A percentile compares a stretch with the other conserved stretches of the same genome.
phyloP scores from a whole-genome alignment of 805 yeast species.

The Brettanomyces bruxellensis region DNA sequence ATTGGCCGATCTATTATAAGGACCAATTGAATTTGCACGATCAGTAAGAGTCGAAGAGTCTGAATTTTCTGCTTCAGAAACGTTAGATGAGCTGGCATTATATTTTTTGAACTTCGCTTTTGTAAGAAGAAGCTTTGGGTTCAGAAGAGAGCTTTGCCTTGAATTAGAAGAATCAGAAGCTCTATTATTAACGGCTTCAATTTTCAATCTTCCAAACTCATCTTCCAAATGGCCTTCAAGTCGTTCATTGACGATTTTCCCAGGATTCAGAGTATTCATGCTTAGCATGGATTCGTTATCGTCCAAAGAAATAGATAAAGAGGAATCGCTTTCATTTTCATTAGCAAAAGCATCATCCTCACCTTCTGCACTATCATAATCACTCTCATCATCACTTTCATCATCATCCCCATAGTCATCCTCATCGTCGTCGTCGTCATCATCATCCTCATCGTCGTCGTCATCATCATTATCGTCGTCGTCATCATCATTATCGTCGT shows the following conservation, averaged over 20 bases:
- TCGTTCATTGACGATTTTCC: constrained; percentile 20
- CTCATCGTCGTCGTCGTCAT: constrained; percentile 19
- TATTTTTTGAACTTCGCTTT: constrained; percentile 7
- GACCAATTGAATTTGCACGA: no score
- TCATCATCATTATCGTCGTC: constrained; percentile 8
- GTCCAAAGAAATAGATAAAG: no score
- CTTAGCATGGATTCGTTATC: no score
- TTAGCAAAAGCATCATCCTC: constrained; percentile 1
- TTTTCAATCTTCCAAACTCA: constrained; percentile 44
- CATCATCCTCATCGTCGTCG: constrained; percentile 12
- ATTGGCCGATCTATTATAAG: no score
- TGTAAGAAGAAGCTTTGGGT: constrained; percentile 22
- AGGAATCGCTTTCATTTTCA: no score
- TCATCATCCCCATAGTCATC: constrained; percentile 26
- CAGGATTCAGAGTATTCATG: constrained; percentile 1
- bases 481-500: constrained; percentile 6
- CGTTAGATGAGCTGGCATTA: no score
- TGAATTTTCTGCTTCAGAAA: no score
- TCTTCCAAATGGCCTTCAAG: constrained; percentile 34
- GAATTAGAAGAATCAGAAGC: neutral
- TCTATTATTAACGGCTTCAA: constrained; percentile 33
- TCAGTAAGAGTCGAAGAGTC: no score
- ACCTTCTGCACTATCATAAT: constrained; percentile 8
- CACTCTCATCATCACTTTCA: constrained; percentile 12
- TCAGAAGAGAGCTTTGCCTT: constrained; percentile 18